Evolutionary conservation across 176 grass and related monocot genomes (phyloP).

Genomic region (Chrysopogon serrulatus): DNA sequence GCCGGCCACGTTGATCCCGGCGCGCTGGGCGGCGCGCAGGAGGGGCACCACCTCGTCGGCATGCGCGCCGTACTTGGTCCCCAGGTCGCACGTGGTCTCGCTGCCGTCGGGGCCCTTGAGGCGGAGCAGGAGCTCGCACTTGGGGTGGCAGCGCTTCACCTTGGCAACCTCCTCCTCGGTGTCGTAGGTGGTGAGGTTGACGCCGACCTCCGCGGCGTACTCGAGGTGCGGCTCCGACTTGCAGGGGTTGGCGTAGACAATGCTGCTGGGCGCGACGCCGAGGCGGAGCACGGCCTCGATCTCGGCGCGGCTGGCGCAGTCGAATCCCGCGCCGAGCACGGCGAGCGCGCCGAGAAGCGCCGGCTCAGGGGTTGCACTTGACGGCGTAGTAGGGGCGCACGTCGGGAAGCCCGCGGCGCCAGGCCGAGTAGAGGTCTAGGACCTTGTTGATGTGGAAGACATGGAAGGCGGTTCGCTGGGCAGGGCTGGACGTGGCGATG

Average conservation of each 20-base stretch:
- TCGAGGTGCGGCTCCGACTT: slow-evolving; percentile 39
- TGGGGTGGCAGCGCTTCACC: slow-evolving; percentile 22
- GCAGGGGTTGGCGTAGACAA: slow-evolving; percentile 48
- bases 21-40: slow-evolving; percentile 9
- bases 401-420: slow-evolving; percentile 18
- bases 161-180: slow-evolving; percentile 33
- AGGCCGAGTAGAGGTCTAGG: neutral
- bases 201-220: slow-evolving; percentile 22
- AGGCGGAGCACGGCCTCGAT: slow-evolving; percentile 29
- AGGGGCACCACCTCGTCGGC: slow-evolving; percentile 24
- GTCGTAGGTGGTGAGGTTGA: slow-evolving; percentile 44
- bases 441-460: slow-evolving; percentile 11
- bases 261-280: neutral
- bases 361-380: slow-evolving; percentile 37
- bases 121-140: slow-evolving; percentile 35
- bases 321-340: slow-evolving; percentile 23
- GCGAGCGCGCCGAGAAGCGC: slow-evolving; percentile 14
- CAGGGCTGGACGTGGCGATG: neutral
- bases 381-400: slow-evolving; percentile 41
- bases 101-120: slow-evolving; percentile 33
- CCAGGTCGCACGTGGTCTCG: slow-evolving; percentile 8
- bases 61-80: slow-evolving; percentile 27
- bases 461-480: slow-evolving; percentile 14
- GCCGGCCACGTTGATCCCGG: neutral
- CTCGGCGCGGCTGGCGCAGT: slow-evolving; percentile 46